Evolutionary conservation across 306 rosid species (phyloP).

Genomic region (Neltuma alba): DNA sequence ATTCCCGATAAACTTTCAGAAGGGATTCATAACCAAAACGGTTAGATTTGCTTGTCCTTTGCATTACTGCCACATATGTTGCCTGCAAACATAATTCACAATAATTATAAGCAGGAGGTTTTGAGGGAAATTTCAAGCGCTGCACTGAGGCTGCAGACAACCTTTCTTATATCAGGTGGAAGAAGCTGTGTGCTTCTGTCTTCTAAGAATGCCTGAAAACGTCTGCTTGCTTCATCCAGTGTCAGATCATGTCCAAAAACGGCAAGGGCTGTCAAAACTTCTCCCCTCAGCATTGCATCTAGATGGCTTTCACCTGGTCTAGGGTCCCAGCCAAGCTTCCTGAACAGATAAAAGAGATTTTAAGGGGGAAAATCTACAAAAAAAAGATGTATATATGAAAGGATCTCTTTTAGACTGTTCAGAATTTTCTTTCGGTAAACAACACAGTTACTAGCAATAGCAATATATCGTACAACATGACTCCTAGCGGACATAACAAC

Average conservation of each 20-base stretch:
- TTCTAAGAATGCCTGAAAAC: constrained; percentile 72
- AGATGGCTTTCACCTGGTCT: constrained; percentile 60
- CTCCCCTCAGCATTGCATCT: constrained; percentile 96
- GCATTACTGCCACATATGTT: constrained; percentile 84
- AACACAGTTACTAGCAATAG: constrained; percentile 2
- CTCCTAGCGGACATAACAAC: constrained; percentile 9
- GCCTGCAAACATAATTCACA: constrained; percentile 64
- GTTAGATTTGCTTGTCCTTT: constrained; percentile 54
- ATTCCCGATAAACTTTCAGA: constrained; percentile 77
- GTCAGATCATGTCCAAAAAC: constrained; percentile 72
- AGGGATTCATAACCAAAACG: constrained; percentile 74
- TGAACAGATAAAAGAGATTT: constrained; percentile 38
- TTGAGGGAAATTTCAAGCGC: constrained; percentile 5
- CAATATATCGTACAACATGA: constrained; percentile 5
- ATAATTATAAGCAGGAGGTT: constrained; percentile 33
- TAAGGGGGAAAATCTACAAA: constrained; percentile 43
- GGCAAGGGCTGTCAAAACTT: constrained; percentile 81
- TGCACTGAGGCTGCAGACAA: constrained; percentile 40
- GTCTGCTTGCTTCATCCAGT: constrained; percentile 76
- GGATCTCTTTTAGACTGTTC: constrained; percentile 26
- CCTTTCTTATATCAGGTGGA: constrained; percentile 93
- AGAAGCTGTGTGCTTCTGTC: constrained; percentile 83
- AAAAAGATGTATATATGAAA: constrained; percentile 11
- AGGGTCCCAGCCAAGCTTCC: constrained; percentile 98
- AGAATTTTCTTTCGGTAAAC: constrained; percentile 1